A percentile compares a stretch with the other conserved stretches of the same genome.
These are phyloP conservation scores for Yamadazyma laniorum DNA, from an alignment of 805 yeast species.

Conservation along the genomic window DNA sequence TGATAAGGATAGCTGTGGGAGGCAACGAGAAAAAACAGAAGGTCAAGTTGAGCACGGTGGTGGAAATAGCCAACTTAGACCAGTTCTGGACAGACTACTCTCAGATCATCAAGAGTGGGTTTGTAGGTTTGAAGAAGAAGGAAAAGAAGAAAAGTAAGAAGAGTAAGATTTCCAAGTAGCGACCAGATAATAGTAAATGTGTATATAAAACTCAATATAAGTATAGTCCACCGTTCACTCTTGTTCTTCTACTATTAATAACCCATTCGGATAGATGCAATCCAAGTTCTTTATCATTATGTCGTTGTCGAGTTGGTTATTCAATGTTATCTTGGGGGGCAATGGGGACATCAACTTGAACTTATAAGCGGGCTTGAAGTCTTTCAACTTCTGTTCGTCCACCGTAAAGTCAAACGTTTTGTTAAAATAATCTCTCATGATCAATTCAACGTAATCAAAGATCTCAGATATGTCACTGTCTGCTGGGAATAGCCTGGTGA, in stretches of 20 bases:
- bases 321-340: constrained; percentile 36
- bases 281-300: constrained; percentile 61
- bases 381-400: constrained; percentile 24
- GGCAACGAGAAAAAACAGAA: constrained; percentile 42
- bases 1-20: constrained; percentile 69
- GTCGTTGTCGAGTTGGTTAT: constrained; percentile 28
- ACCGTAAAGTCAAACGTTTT: constrained; percentile 20
- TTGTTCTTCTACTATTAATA: constrained; percentile 58
- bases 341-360: constrained; percentile 36
- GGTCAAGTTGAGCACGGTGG: constrained; percentile 70
- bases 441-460: constrained; percentile 34
- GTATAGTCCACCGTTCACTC: too few relatives aligned
- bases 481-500: constrained; percentile 35
- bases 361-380: constrained; percentile 24
- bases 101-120: constrained; percentile 65
- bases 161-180: constrained; percentile 19
- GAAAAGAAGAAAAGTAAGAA: constrained; percentile 72
- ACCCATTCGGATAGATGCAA: constrained; percentile 41
- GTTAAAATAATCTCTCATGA: constrained; percentile 41
- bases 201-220: too few relatives aligned
- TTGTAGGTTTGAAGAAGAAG: constrained; percentile 76
- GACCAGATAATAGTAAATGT: not conserved
- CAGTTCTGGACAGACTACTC: constrained; percentile 77
- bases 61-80: constrained; percentile 58
- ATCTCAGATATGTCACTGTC: constrained; percentile 28